Percentiles rank a stretch among this genome's conserved stretches.
These are phyloP conservation scores for Rhodamnia rubescens DNA, from an alignment of 345 rosid species.

Conservation along the genomic window DNA sequence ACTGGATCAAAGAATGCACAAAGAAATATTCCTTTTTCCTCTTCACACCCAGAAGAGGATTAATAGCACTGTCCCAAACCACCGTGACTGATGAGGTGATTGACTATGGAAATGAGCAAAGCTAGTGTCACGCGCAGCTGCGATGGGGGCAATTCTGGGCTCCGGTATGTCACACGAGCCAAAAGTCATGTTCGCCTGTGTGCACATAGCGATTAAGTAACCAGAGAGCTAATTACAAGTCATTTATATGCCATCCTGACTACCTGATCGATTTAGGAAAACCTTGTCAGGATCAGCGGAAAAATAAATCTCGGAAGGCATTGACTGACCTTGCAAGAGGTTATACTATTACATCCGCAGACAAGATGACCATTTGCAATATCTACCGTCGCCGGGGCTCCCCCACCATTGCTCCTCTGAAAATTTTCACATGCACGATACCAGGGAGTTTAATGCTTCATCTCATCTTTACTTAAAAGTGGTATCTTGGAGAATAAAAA, in stretches of 20 bases:
- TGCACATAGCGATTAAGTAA: neutral
- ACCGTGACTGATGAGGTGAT: conserved; percentile 2
- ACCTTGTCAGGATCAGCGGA: neutral
- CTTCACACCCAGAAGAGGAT: conserved; percentile 1
- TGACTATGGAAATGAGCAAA: conserved; percentile 5
- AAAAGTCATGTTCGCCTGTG: conserved; percentile 36
- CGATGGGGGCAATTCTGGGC: conserved; percentile 7
- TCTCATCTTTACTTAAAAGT: neutral
- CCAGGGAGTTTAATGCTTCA: too few species aligned
- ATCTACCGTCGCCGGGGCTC: conserved; percentile 69
- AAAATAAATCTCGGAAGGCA: neutral
- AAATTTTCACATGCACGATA: neutral
- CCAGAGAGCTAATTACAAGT: neutral
- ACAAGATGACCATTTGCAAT: conserved; percentile 60
- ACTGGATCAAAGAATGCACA: neutral
- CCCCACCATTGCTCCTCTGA: conserved; percentile 85
- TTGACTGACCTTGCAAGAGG: conserved; percentile 47
- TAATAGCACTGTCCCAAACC: conserved; percentile 4
- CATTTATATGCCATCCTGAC: neutral
- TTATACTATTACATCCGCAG: conserved; percentile 60
- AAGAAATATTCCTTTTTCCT: neutral
- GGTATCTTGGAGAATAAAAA: neutral
- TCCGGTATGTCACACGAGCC: conserved; percentile 28
- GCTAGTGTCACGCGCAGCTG: conserved; percentile 16
- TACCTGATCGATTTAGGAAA: neutral